phyloP scores from a whole-genome alignment of 768 basidiomycete species.

The Tremella mesenterica region DNA sequence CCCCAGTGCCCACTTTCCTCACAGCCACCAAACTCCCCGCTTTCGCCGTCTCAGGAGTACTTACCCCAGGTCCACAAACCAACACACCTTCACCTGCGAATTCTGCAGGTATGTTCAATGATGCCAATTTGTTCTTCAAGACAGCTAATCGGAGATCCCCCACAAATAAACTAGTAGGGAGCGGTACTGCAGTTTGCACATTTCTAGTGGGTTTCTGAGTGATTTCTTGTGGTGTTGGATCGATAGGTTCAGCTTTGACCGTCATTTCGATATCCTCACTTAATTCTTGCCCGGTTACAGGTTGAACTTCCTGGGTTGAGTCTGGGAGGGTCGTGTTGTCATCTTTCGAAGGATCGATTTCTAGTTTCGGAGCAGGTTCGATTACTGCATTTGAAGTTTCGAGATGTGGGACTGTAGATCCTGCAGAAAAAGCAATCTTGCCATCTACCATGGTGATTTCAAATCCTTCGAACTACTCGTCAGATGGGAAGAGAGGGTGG shows the following conservation, averaged over 20 bases:
- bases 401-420: slow-evolving; percentile 78
- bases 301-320: slow-evolving; percentile 1
- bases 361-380: slow-evolving; percentile 6
- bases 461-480: slow-evolving; percentile 82
- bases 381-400: slow-evolving; percentile 50
- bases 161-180: slow-evolving; percentile 90
- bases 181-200: slow-evolving; percentile 44
- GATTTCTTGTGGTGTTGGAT: not conserved
- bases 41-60: slow-evolving; percentile 23
- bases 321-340: slow-evolving; percentile 30
- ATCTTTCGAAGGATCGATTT: slow-evolving; percentile 6
- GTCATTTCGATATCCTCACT: not conserved
- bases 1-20: slow-evolving; percentile 72
- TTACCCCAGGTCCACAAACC: slow-evolving; percentile 56
- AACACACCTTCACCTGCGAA: slow-evolving; percentile 96
- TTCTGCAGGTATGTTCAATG: slow-evolving; percentile 72
- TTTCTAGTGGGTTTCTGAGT: not conserved
- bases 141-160: slow-evolving; percentile 89
- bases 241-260: not conserved
- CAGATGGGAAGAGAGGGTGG: not conserved
- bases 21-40: slow-evolving; percentile 59
- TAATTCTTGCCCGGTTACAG: not conserved
- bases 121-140: slow-evolving; percentile 68
- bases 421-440: slow-evolving; percentile 71
- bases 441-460: slow-evolving; percentile 90